Percentiles rank a stretch among this genome's conserved stretches.
Evolutionary conservation across 495 filamentous ascomycete species (phyloP).

Genomic region (Rostrohypoxylon terebratum): DNA sequence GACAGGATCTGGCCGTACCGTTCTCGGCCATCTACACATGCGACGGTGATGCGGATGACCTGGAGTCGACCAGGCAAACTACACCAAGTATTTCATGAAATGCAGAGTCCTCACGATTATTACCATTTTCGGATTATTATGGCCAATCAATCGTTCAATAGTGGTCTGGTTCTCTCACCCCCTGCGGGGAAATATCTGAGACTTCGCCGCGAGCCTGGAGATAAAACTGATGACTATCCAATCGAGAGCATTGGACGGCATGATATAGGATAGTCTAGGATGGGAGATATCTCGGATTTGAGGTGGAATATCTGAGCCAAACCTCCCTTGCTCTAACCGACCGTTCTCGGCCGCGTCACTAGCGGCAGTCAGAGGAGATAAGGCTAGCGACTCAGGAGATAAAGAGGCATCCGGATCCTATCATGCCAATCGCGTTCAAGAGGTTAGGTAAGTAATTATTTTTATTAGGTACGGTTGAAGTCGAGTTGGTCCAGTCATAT

Average conservation of each 20-base stretch:
- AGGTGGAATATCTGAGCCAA: background rate
- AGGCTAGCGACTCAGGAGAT: constrained; percentile 42
- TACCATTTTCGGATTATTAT: background rate
- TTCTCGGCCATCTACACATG: constrained; percentile 27
- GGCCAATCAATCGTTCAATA: background rate
- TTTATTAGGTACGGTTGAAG: constrained; percentile 1
- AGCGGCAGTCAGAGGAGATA: constrained; percentile 43
- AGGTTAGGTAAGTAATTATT: constrained; percentile 40
- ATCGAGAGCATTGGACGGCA: constrained; percentile 12
- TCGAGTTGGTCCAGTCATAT: background rate
- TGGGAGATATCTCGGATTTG: constrained; percentile 44
- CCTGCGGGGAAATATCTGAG: constrained; percentile 7
- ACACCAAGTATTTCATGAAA: background rate
- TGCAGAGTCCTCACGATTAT: constrained; percentile 7
- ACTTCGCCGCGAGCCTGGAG: background rate
- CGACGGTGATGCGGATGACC: constrained; percentile 11
- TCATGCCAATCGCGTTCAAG: constrained; percentile 22
- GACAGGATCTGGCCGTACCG: background rate
- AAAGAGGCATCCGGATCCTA: constrained; percentile 22
- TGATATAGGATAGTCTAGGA: constrained; percentile 14
- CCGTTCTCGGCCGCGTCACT: constrained; percentile 44
- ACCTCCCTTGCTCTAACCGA: constrained; percentile 1
- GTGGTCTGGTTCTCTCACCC: background rate
- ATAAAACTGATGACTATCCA: constrained; percentile 10
- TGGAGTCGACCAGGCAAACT: constrained; percentile 6